phyloP scores from a whole-genome alignment of 2,329 filamentous ascomycete genomes.

The Bipolaris sorokiniana region DNA sequence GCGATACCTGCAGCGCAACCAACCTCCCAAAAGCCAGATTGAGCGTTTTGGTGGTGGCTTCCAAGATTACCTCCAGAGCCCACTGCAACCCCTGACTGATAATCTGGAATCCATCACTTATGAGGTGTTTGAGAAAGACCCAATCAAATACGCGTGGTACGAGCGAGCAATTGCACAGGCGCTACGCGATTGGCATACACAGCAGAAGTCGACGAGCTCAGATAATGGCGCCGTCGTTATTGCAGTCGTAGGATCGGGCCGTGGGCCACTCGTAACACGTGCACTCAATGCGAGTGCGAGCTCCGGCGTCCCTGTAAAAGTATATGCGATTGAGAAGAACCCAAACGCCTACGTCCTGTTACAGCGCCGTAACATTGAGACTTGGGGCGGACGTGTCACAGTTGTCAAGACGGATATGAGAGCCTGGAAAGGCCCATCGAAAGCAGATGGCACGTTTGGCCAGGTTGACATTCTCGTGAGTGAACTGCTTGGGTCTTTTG shows the following conservation, averaged over 20 bases:
- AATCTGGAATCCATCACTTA: constrained; percentile 98
- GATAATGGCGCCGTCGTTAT: constrained; percentile 76
- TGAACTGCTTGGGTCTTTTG: constrained; percentile 92
- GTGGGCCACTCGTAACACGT: constrained; percentile 88
- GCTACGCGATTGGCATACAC: constrained; percentile 75
- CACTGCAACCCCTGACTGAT: constrained; percentile 90
- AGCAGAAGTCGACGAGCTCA: constrained; percentile 76
- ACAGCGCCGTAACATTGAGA: constrained; percentile 78
- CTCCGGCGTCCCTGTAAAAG: constrained; percentile 77
- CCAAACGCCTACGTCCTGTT: constrained; percentile 95
- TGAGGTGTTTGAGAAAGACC: constrained; percentile 97
- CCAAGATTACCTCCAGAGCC: constrained; percentile 95
- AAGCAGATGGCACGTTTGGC: constrained; percentile 60
- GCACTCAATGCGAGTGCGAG: constrained; percentile 79
- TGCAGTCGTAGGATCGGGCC: constrained; percentile 90
- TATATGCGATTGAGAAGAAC: constrained; percentile 98
- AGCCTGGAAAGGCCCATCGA: constrained; percentile 83
- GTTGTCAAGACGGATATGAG: constrained; percentile 98
- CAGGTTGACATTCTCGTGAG: constrained; percentile 93
- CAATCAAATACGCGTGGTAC: constrained; percentile 97
- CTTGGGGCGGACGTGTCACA: constrained; percentile 81
- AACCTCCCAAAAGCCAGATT: constrained; percentile 68
- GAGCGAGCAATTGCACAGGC: constrained; percentile 83
- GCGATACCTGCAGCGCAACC: constrained; percentile 80
- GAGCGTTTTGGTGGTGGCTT: constrained; percentile 74